Percentiles rank a stretch among this genome's conserved stretches.
Evolutionary conservation across 2,329 filamentous ascomycete species (phyloP).

Genomic region (Hypoxylon sp.): DNA sequence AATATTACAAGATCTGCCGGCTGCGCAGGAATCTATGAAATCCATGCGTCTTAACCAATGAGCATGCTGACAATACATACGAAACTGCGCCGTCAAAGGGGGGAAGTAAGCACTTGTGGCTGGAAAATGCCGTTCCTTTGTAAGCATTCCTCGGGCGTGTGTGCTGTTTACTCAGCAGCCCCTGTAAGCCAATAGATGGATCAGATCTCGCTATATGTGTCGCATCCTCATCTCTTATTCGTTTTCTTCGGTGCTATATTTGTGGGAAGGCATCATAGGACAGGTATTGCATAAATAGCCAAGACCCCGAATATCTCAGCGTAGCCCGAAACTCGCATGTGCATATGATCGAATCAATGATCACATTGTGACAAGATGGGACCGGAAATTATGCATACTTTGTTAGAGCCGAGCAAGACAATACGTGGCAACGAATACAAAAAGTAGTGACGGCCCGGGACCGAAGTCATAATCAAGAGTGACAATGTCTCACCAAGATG

Average conservation of each 20-base stretch:
- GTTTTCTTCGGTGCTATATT: not conserved
- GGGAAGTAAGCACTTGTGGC: conserved; percentile 4
- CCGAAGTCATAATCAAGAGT: not conserved
- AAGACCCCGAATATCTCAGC: conserved; percentile 5
- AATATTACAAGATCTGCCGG: conserved; percentile 11
- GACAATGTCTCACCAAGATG: not conserved
- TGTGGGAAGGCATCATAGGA: not conserved
- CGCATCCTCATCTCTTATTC: not conserved
- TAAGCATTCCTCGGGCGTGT: conserved; percentile 17
- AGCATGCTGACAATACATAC: not conserved
- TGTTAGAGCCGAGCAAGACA: conserved; percentile 1
- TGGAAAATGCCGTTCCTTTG: conserved; percentile 6
- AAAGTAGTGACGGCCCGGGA: conserved; percentile 2
- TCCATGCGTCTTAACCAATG: not conserved
- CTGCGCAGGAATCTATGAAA: not conserved
- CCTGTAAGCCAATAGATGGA: conserved; percentile 2
- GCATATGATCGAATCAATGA: conserved; percentile 8
- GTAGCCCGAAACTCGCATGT: conserved; percentile 34
- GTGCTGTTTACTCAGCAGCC: conserved; percentile 14
- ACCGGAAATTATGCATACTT: conserved; percentile 6
- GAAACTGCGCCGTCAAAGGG: not conserved
- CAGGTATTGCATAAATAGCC: conserved; percentile 1
- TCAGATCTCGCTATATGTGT: not conserved
- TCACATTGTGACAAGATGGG: not conserved
- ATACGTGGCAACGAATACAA: not conserved